Base-by-base conservation (phyloP, 1,284 basidiomycete genomes). In the Heliocybe sulcata region DNA sequence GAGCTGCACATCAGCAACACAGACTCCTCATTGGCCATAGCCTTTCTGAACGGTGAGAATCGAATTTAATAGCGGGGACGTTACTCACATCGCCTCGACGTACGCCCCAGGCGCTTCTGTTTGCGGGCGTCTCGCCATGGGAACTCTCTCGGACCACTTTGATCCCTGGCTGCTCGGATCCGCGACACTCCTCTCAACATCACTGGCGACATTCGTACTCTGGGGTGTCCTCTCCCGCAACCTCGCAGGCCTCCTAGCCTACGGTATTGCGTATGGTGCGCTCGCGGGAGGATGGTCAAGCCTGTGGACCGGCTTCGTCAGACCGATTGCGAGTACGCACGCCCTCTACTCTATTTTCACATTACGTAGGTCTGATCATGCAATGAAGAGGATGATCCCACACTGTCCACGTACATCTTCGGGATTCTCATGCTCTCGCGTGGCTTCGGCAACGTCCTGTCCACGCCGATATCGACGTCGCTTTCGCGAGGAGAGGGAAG, bases 381-480 rank as follows among this genome's bases (percentile, higher is more conserved):
- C n/a, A n/a, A n/a, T 49, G 14, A 55, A 73, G 72, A 65, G 51
- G 71, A 74, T 53, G 72, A 75, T 53, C 69, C 66, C 0, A 59
- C 55, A 1, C 62, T 72, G 16, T 60, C 67, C 2, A 70, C 72
- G 22, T 65, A 65, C 6, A 60, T 77, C 14, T 69, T 69, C 53
- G 71, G 73, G 25, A 67, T 72, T 50, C 59, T 75, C 20, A 61
- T 71, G 20, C 62, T 74, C 33, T 67, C 70, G 0, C 63, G 73
- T 10, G 73, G 75, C 0, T 56, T 76, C 2, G 74, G 74, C 1
- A 75, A 74, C 54, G 68, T 77, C 31, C 59, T 76, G 2, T 72
- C 71, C 4, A 72, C 72, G 6, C 74, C 73, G 3, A 71, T 77
- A 47, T 69, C 73, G 8, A 69, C 73, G 1, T 62, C 63, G 1